Evolutionary conservation across 176 grass and related monocot species (phyloP), one percentile per base, ranked within the genome.

Genomic region (Zea luxurians): DNA sequence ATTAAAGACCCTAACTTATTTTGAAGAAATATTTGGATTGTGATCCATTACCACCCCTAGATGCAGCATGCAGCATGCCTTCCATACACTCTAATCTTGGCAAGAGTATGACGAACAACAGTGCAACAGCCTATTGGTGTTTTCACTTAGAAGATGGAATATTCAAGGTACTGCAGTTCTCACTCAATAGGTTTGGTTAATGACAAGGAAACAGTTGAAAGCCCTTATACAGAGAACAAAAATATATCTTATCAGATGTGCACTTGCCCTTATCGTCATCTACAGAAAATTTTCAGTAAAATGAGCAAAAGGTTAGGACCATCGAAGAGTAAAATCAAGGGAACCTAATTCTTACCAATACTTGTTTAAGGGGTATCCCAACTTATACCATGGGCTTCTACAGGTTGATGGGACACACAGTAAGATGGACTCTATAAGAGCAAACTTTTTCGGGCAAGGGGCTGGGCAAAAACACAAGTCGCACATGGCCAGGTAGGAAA

Each of bases 91-190:
- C 48, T 37, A 18, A 34, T 40, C 37, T 48, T 4, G 15, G 42
- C 68, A 74, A 41, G 34, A 60, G 34, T 21, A 74, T 43, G 17
- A 36, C 17, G 6, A 48, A 55, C 45, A 77, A 78, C 13, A 44
- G 27, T 15, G 1, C 77, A 46, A 60, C 13, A 18, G 47, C 8
- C 13, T 45, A 9, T 55, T 38, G 16, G 20, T n/a, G 7, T 55
- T 55, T 78, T 6, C 12, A 12, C 46, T 49, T 13, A 20, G 18
- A 80, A 80, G 3, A 13, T 49, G 36, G 57, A 46, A 27, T 46
- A 8, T 48, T 84, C 70, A 36, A 60, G 42, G 5, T 73, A 48
- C 68, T 49, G 17, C 43, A 86, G 13, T 50, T 35, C 5, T 48
- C 42, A 40, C 45, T 5, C 54, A 77, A 17, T 41, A 16, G 10